A percentile compares a stretch with the other conserved stretches of the same genome.
Evolutionary conservation across 768 basidiomycete species (phyloP).

Genomic region (Pholiota microspora): DNA sequence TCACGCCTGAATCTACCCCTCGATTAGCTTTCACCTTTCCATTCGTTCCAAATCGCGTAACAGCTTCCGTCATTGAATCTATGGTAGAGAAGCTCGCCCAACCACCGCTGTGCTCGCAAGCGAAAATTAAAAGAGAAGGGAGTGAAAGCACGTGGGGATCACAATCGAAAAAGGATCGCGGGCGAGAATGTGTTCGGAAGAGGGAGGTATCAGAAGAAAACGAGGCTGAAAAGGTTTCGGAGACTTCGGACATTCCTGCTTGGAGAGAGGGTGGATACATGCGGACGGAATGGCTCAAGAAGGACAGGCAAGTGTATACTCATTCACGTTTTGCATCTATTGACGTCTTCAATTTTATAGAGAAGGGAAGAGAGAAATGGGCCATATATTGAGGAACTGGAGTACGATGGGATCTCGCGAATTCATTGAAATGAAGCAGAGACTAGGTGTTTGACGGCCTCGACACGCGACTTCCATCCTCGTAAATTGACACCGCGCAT

Average conservation of each 20-base stretch:
- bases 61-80: constrained; percentile 49
- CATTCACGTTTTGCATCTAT: constrained; percentile 9
- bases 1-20: constrained; percentile 51
- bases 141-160: constrained; percentile 35
- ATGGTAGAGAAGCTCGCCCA: constrained; percentile 47
- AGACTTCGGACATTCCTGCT: constrained; percentile 34
- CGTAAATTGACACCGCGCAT: background rate
- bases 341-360: constrained; percentile 31
- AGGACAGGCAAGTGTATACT: constrained; percentile 43
- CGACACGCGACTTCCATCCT: constrained; percentile 6
- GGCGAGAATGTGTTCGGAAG: constrained; percentile 35
- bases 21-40: constrained; percentile 53
- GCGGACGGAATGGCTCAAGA: constrained; percentile 57
- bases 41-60: constrained; percentile 61
- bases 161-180: constrained; percentile 28
- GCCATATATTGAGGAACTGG: constrained; percentile 47
- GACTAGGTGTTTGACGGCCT: constrained; percentile 47
- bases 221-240: constrained; percentile 24
- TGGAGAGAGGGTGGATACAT: constrained; percentile 54
- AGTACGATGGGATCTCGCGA: constrained; percentile 44
- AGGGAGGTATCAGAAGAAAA: constrained; percentile 36
- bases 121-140: constrained; percentile 42
- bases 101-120: constrained; percentile 30
- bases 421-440: constrained; percentile 52
- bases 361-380: constrained; percentile 57